phyloP scores from a whole-genome alignment of 169 alveolate genomes.

The Plasmodium cynomolgi region DNA sequence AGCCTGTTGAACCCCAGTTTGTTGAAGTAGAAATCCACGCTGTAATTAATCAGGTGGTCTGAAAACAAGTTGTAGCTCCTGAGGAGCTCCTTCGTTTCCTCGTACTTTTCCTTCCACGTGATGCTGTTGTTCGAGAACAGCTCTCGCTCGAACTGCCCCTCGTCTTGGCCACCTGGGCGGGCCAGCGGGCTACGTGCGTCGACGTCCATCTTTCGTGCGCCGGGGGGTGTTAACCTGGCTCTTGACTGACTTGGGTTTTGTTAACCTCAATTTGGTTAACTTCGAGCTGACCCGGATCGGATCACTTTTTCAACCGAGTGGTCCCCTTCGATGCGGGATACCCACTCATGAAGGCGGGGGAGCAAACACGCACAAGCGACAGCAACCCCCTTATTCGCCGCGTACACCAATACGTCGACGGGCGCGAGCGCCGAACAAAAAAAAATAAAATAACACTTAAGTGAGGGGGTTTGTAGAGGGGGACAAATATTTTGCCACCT shows the following conservation, averaged over 20 bases:
- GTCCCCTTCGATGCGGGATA: neutral
- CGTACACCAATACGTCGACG: neutral
- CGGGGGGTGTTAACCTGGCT: neutral
- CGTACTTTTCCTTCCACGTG: constrained; percentile 64
- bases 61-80: constrained; percentile 55
- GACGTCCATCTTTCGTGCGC: neutral
- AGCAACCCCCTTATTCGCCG: neutral
- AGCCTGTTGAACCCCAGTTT: constrained; percentile 85
- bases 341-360: neutral
- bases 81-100: constrained; percentile 20
- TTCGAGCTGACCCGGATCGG: neutral
- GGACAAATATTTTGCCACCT: neutral
- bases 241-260: too few species aligned
- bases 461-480: neutral
- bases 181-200: neutral
- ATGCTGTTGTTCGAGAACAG: constrained; percentile 52
- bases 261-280: neutral
- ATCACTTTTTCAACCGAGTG: neutral
- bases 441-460: neutral
- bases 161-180: neutral
- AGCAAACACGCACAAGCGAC: neutral
- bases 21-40: constrained; percentile 85
- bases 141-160: constrained; percentile 12
- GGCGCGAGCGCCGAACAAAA: neutral
- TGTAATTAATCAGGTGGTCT: constrained; percentile 76